Evolutionary conservation across 2,329 filamentous ascomycete genomes (phyloP).

Genomic region (Fusarium duplospermum): DNA sequence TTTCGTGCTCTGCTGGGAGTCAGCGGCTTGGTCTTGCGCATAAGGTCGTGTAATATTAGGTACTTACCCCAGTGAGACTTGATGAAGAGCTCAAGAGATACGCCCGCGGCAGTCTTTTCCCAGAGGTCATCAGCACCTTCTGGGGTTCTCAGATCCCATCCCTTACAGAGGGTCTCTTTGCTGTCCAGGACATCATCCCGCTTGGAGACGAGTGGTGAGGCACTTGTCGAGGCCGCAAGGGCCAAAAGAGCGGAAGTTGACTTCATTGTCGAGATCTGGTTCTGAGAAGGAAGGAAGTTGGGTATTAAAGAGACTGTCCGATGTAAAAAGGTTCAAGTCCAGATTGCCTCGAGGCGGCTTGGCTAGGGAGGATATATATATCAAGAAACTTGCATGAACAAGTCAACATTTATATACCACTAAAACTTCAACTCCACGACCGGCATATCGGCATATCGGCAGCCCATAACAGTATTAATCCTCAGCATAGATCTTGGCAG

Average conservation of each 20-base stretch:
- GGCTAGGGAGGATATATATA: not conserved
- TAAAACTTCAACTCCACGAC: not conserved
- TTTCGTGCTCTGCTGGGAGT: constrained; percentile 14
- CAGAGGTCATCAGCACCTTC: constrained; percentile 20
- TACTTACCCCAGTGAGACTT: constrained; percentile 11
- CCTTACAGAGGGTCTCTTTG: constrained; percentile 17
- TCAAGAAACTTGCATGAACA: not conserved
- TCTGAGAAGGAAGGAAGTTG: not conserved
- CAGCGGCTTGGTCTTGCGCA: not conserved
- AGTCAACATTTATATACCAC: not conserved
- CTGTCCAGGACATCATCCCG: not conserved
- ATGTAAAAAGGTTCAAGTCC: not conserved
- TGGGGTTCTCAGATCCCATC: constrained; percentile 13
- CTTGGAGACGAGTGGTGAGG: constrained; percentile 1
- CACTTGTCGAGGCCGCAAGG: not conserved
- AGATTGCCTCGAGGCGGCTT: not conserved
- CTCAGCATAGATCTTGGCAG: not conserved
- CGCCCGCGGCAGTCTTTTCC: not conserved
- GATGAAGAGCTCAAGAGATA: constrained; percentile 10
- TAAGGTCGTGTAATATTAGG: fast-evolving
- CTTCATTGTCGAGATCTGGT: constrained; percentile 1
- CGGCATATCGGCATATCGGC: not conserved
- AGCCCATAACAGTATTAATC: not conserved
- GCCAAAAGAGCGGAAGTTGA: not conserved
- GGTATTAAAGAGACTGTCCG: not conserved